Percentiles rank a stretch among this genome's conserved stretches.
Conservation (phyloP, 2,329 filamentous ascomycete genomes). For the Xylaria sp. region DNA sequence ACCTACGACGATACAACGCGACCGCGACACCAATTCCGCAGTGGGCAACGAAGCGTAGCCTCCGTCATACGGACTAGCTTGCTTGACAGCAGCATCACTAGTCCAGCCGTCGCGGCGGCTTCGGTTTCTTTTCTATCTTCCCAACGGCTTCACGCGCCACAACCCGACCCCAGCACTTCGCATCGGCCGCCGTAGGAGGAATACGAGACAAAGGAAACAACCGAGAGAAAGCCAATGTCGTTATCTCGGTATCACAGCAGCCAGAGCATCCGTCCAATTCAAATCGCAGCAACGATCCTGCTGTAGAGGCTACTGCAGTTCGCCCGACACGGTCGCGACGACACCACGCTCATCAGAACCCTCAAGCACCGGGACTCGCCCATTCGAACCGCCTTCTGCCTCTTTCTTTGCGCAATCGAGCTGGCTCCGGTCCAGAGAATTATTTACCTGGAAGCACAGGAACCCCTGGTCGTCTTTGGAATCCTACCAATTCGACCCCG, state of each 20-base stretch:
- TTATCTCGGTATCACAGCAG: slow-evolving; percentile 35
- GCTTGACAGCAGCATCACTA: slow-evolving; percentile 4
- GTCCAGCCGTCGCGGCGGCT: slow-evolving; percentile 45
- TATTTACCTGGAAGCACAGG: slow-evolving; percentile 54
- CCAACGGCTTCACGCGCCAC: slow-evolving; percentile 51
- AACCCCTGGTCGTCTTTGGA: slow-evolving; percentile 65
- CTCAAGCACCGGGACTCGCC: slow-evolving; percentile 37
- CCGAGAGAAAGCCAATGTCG: slow-evolving; percentile 18
- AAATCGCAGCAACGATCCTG: neutral
- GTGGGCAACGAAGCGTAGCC: neutral
- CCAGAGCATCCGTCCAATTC: slow-evolving; percentile 26
- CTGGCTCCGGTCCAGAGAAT: slow-evolving; percentile 43
- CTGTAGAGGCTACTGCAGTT: slow-evolving; percentile 9
- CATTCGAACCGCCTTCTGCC: slow-evolving; percentile 43
- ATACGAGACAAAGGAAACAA: slow-evolving; percentile 1
- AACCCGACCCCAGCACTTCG: slow-evolving; percentile 40
- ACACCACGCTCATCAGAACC: slow-evolving; percentile 40
- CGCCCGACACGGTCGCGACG: slow-evolving; percentile 34
- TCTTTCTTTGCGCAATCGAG: slow-evolving; percentile 59
- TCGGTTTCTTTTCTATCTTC: slow-evolving; percentile 34
- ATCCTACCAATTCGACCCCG: slow-evolving; percentile 69
- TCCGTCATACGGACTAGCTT: neutral
- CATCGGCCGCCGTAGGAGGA: slow-evolving; percentile 48
- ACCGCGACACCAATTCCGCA: neutral
- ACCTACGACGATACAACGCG: slow-evolving; percentile 10